Conservation (phyloP, 73 alveolate genomes). For the Paramecium caudatum region DNA sequence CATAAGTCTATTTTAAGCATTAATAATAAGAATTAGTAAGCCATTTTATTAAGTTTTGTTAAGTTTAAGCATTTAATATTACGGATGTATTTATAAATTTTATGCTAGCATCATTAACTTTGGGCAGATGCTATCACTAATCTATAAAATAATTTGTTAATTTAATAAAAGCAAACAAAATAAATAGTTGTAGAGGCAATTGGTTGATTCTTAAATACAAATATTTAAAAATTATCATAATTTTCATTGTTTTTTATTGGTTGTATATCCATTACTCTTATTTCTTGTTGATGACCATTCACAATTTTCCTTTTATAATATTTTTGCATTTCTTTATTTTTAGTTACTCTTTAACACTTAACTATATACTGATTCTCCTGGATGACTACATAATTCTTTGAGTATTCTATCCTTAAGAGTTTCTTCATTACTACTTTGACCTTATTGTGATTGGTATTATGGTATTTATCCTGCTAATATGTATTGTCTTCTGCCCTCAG, state of each 20-base stretch:
- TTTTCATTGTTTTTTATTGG: not conserved
- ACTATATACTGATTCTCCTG: conserved; percentile 53
- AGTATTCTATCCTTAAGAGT: conserved; percentile 38
- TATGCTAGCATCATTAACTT: conserved; percentile 47
- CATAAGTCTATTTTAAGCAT: not conserved
- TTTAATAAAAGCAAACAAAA: not conserved
- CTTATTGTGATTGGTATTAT: not conserved
- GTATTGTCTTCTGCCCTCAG: conserved; percentile 38
- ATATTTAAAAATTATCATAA: too few relatives aligned
- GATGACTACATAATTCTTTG: conserved; percentile 64
- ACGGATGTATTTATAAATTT: conserved; percentile 19
- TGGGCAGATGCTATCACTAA: conserved; percentile 66
- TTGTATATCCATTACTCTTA: not conserved
- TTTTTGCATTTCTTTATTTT: not conserved
- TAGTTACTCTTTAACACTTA: conserved; percentile 32
- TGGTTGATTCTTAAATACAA: too few relatives aligned
- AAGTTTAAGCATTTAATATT: conserved; percentile 17
- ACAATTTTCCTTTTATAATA: not conserved
- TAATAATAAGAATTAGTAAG: conserved; percentile 23
- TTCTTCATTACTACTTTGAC: conserved; percentile 45
- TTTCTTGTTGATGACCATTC: conserved; percentile 17
- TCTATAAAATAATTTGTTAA: conserved; percentile 7
- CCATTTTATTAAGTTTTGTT: conserved; percentile 16
- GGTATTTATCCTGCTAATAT: conserved; percentile 15
- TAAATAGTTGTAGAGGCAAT: conserved; percentile 19